A percentile compares a stretch with the other conserved stretches of the same genome.
Conservation (phyloP, 495 filamentous ascomycete species). For the Hypoxylon perforatum region DNA sequence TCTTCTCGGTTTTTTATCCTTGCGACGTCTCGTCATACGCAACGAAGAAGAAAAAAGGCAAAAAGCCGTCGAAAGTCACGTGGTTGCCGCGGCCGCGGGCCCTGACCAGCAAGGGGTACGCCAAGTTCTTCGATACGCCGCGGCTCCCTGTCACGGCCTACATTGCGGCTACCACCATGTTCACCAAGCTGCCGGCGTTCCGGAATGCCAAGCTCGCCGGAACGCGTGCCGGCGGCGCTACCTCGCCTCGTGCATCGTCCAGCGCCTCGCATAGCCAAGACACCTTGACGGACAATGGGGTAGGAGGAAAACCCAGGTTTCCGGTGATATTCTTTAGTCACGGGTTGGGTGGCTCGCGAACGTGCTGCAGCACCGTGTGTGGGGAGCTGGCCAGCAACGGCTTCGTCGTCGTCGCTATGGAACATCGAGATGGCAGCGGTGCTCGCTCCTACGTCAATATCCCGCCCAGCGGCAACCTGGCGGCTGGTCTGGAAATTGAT, state of each 20-base stretch:
- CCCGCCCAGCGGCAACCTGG: constrained; percentile 18
- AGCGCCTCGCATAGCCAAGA: constrained; percentile 58
- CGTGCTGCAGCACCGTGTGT: constrained; percentile 70
- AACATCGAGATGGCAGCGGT: constrained; percentile 74
- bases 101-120: constrained; percentile 63
- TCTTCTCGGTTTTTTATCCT: constrained; percentile 75
- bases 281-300: constrained; percentile 21
- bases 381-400: constrained; percentile 73
- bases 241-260: constrained; percentile 58
- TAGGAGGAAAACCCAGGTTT: constrained; percentile 57
- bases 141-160: constrained; percentile 54
- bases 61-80: constrained; percentile 57
- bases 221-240: constrained; percentile 22
- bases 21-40: constrained; percentile 48
- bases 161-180: constrained; percentile 62
- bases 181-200: constrained; percentile 67
- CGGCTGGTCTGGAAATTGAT: constrained; percentile 13
- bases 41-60: constrained; percentile 43
- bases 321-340: constrained; percentile 77
- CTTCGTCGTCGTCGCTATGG: constrained; percentile 73
- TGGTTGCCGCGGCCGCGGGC: constrained; percentile 65
- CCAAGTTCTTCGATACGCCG: constrained; percentile 61
- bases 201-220: constrained; percentile 59
- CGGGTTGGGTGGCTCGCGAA: constrained; percentile 71
- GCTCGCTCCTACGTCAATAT: constrained; percentile 68